phyloP scores from a whole-genome alignment of 108 stramenopile genomes.

The Nitzschia sp. region DNA sequence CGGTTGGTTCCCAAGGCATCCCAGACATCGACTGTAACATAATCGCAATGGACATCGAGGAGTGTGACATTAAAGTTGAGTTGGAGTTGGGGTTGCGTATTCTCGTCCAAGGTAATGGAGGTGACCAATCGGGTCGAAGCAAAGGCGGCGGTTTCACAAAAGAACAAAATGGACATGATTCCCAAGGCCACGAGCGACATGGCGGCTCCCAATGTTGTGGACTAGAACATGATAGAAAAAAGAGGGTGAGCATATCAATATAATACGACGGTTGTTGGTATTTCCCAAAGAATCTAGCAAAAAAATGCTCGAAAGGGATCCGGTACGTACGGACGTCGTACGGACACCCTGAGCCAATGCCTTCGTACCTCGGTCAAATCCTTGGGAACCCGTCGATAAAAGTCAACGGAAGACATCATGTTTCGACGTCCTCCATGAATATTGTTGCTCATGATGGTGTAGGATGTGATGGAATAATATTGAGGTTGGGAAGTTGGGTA shows the following conservation, averaged over 20 bases:
- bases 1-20: constrained; percentile 92
- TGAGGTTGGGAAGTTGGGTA: background rate
- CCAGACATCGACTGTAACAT: constrained; percentile 86
- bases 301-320: background rate
- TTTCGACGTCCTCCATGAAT: constrained; percentile 60
- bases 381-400: constrained; percentile 81
- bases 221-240: constrained; percentile 30
- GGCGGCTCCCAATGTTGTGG: constrained; percentile 79
- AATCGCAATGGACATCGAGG: constrained; percentile 90
- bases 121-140: constrained; percentile 75
- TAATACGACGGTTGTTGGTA: too few relatives aligned
- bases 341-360: background rate
- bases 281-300: too few relatives aligned
- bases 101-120: constrained; percentile 85
- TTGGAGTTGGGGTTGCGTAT: constrained; percentile 80
- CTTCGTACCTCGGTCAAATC: constrained; percentile 82
- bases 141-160: constrained; percentile 92
- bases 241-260: too few relatives aligned
- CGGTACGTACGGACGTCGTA: background rate
- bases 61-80: constrained; percentile 93
- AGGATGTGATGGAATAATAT: background rate
- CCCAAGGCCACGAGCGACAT: constrained; percentile 81
- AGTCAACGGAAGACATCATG: constrained; percentile 67
- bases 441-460: constrained; percentile 50
- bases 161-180: constrained; percentile 88